Percentiles rank a stretch among this genome's conserved stretches.
Conservation (phyloP, 1,139 yeast species). For the Candida sp. region DNA sequence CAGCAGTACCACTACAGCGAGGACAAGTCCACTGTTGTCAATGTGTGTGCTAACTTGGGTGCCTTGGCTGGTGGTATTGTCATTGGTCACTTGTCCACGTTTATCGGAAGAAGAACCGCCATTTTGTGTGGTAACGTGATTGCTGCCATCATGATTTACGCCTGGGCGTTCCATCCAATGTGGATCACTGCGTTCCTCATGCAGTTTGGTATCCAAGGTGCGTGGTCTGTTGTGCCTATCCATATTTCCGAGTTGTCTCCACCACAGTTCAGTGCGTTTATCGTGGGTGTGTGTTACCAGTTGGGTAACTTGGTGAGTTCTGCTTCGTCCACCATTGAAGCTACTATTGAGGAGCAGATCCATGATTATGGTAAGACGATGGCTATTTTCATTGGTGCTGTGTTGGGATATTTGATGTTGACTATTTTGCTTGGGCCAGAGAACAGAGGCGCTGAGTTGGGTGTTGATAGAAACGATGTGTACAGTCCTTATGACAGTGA, state of each 20-base stretch:
- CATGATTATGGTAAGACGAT: conserved; percentile 56
- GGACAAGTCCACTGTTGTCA: conserved; percentile 39
- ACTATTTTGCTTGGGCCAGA: conserved; percentile 78
- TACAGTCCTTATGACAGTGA: conserved; percentile 11
- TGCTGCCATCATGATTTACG: conserved; percentile 71
- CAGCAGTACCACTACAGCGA: conserved; percentile 29
- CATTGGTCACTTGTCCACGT: conserved; percentile 38
- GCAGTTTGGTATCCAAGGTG: conserved; percentile 85
- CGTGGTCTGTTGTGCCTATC: conserved; percentile 87
- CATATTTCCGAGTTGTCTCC: conserved; percentile 79
- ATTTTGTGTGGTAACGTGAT: conserved; percentile 59
- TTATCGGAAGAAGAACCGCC: conserved; percentile 39
- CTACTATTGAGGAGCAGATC: conserved; percentile 47
- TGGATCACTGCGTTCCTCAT: conserved; percentile 80
- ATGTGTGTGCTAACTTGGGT: conserved; percentile 42
- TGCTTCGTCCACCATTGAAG: conserved; percentile 84
- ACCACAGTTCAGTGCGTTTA: conserved; percentile 75
- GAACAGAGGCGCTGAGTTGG: conserved; percentile 48
- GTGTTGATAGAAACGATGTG: conserved; percentile 26
- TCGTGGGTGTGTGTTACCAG: conserved; percentile 79
- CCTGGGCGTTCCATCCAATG: conserved; percentile 67
- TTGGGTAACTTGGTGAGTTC: conserved; percentile 85
- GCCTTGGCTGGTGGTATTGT: conserved; percentile 41
- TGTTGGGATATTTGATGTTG: conserved; percentile 63
- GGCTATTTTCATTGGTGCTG: conserved; percentile 86